phyloP scores from a whole-genome alignment of 2,329 filamentous ascomycete species.

The Zarea fungicola region DNA sequence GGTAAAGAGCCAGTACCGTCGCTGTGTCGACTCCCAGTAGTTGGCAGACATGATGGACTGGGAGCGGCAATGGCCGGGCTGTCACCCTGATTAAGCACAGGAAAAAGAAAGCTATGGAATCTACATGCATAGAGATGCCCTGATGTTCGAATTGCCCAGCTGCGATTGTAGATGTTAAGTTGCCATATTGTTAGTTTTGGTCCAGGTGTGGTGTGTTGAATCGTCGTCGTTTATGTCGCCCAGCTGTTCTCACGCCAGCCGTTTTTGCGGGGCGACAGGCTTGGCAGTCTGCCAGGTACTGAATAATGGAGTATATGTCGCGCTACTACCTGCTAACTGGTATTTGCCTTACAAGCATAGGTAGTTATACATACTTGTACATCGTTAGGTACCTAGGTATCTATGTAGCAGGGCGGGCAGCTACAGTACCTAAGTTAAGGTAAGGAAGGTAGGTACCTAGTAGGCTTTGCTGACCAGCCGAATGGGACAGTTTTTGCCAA shows the following conservation, averaged over 20 bases:
- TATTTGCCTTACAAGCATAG: too few relatives aligned
- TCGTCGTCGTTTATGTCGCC: not conserved
- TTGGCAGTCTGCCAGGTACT: too few relatives aligned
- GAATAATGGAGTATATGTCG: too few relatives aligned
- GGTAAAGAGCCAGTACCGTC: slow-evolving; percentile 84
- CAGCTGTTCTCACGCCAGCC: not conserved
- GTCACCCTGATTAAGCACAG: slow-evolving; percentile 1
- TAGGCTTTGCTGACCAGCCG: too few relatives aligned
- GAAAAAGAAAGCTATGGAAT: not conserved
- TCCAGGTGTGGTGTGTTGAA: not conserved
- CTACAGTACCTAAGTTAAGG: too few relatives aligned
- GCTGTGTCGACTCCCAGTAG: slow-evolving; percentile 94
- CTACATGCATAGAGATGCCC: not conserved
- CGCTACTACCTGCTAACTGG: too few relatives aligned
- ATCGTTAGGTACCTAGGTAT: too few relatives aligned
- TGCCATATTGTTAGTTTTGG: not conserved
- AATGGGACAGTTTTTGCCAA: too few relatives aligned
- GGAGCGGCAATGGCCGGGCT: not conserved
- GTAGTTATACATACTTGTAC: too few relatives aligned
- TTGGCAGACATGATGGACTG: slow-evolving; percentile 71
- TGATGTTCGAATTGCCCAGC: not conserved
- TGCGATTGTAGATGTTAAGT: not conserved
- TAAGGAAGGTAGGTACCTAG: too few relatives aligned
- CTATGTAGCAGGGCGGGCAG: too few relatives aligned
- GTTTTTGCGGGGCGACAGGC: slow-evolving; percentile 6